Percentiles rank a stretch among this genome's conserved stretches.
Conservation (phyloP, 768 basidiomycete genomes). For the Boletus tylopilopsis region DNA sequence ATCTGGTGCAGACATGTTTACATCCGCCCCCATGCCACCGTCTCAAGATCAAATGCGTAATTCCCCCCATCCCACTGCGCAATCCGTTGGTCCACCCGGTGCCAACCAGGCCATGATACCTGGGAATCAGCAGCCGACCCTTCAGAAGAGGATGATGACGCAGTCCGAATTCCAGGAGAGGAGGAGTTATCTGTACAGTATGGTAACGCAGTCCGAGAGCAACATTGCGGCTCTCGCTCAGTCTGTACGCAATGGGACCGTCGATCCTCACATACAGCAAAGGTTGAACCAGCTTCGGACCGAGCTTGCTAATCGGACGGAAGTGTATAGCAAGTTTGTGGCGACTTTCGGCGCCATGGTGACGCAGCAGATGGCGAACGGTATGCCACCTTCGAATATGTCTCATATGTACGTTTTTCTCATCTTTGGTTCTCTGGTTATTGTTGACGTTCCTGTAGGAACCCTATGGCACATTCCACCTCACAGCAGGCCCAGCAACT, state of each 20-base stretch:
- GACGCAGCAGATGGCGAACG: constrained; percentile 24
- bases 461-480: constrained; percentile 13
- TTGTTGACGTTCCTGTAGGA: constrained; percentile 17
- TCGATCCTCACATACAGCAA: constrained; percentile 17
- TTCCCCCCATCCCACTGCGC: constrained; percentile 40
- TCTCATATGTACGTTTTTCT: constrained; percentile 33
- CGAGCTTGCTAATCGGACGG: constrained; percentile 34
- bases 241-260: constrained; percentile 10
- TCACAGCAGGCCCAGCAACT: constrained; percentile 19
- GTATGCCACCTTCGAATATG: constrained; percentile 21
- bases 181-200: constrained; percentile 5
- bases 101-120: constrained; percentile 23
- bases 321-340: constrained; percentile 36
- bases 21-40: constrained; percentile 40
- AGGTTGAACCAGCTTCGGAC: constrained; percentile 15
- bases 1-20: constrained; percentile 43
- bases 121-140: constrained; percentile 20
- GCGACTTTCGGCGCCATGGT: constrained; percentile 24
- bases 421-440: neutral
- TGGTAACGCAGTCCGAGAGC: constrained; percentile 16
- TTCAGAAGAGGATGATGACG: constrained; percentile 22
- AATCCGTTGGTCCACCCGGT: constrained; percentile 18
- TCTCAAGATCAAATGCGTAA: constrained; percentile 44
- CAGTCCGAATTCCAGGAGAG: constrained; percentile 24
- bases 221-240: constrained; percentile 4